These are phyloP conservation scores for Smallanthus sonchifolius DNA, from an alignment of 129 eudicot species.

Conservation along the genomic window DNA sequence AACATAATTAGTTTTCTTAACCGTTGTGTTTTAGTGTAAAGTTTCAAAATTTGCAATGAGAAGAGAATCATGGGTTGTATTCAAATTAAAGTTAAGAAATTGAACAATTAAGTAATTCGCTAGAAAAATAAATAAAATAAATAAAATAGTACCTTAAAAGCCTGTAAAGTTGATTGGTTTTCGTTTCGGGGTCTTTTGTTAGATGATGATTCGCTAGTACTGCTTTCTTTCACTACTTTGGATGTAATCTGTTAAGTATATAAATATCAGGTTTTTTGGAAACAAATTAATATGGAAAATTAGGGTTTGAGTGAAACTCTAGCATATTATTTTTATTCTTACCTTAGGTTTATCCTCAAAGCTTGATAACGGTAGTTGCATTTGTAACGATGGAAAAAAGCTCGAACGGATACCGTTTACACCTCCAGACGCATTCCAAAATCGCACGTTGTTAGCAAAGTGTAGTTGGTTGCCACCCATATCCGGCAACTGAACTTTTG, in stretches of 20 bases:
- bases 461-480: slow-evolving; percentile 25
- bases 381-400: slow-evolving; percentile 51
- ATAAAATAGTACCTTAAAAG: slow-evolving; percentile 55
- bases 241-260: slow-evolving; percentile 33
- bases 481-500: slow-evolving; percentile 23
- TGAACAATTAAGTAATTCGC: not conserved
- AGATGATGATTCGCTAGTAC: slow-evolving; percentile 45
- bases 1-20: no score
- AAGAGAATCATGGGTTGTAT: not conserved
- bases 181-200: slow-evolving; percentile 76
- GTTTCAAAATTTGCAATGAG: not conserved
- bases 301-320: slow-evolving; percentile 27
- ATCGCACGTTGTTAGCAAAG: slow-evolving; percentile 45
- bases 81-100: not conserved
- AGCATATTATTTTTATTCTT: not conserved
- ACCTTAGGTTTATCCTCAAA: slow-evolving; percentile 80
- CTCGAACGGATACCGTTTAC: slow-evolving; percentile 41
- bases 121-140: not conserved
- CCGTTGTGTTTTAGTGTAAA: no score
- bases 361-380: slow-evolving; percentile 43
- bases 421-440: slow-evolving; percentile 66
- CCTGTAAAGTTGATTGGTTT: slow-evolving; percentile 70
- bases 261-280: not conserved
- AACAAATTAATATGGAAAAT: not conserved
- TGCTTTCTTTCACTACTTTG: slow-evolving; percentile 43